Base-by-base conservation (phyloP, 73 alveolate genomes). In the Blepharisma japonicum region DNA sequence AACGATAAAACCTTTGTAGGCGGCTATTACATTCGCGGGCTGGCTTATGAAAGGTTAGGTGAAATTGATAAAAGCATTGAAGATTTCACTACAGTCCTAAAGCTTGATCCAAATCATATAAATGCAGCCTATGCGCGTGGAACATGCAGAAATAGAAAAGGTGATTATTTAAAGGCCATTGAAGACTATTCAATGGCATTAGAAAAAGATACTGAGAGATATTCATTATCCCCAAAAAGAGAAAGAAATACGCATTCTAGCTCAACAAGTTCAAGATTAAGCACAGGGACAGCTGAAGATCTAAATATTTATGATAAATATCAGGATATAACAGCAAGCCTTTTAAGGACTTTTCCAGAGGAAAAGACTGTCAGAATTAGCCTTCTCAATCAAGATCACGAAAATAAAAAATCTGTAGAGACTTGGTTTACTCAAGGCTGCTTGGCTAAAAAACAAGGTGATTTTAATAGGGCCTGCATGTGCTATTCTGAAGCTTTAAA, bases 121-220 rank as follows among this genome's bases (percentile, higher is more conserved):
- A 96, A 94, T 83, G 98, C 98, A 6, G 95, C 95, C 53, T 96
- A 81, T 85, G 96, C 95, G 5, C 82, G 98, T 51, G 99, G 97
- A 25, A 97, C 99, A 7, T 88, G 97, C 21, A 89, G 89, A 74
- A 96, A 96, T 85, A 91, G 94, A 86, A 89, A 92, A 81, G 98
- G 98, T 7, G 91, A 92, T 78, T 96, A 86, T 68, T 94, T 92
- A 25, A 87, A 92, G 71, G 98, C 99, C 7, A 96, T 96, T 6
- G 99, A 94, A 67, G 99, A 96, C 77, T 96, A 96, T 80, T 80
- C 94, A 80, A 89, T 90, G 87, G 99, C 99, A 11, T 86, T 96
- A 45, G 98, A 94, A 82, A 90, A 88, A 72, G 99, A 96, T 76
- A 61, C 89, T 55, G 89, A 77, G 23, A 45, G 55, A 14, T 14